Base-by-base conservation (phyloP, 495 filamentous ascomycete species). In the Oidiodendron maius region DNA sequence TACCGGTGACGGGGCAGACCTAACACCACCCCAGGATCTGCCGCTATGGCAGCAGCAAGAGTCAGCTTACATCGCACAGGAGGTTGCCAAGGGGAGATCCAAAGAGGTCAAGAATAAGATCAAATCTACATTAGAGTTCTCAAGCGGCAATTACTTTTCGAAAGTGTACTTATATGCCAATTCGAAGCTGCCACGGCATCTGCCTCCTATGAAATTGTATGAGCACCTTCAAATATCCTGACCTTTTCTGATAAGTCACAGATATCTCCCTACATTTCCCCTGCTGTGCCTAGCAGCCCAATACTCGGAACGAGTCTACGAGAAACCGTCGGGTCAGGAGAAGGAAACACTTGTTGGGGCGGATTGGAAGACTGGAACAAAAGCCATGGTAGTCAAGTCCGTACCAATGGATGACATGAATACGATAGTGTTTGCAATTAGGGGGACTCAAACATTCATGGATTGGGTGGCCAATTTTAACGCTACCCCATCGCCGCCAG, bases 401-500 rank as follows among this genome's bases (percentile, higher is more conserved):
- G 66, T 89, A 10, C 78, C 84, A 3, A 75, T 87, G 56, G 85
- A 91, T 57, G 72, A 87, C 55, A 77, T 82, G 68, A 80, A 88
- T 58, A 82, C 80, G 12, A 79, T 91, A 35, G 81, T 91, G 18
- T 84, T 91, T 56, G 86, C 87, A 26, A 86, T 93, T 43, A 78
- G 87, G 4, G 87, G 87, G 1, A 87, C 77, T 0, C 80, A 87
- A 25, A 86, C 77, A 1, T 86, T 89, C 57, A 81, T 86, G 69
- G 87, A 93, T 64, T 93, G 87, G 87, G 74, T 82, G 2, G 84
- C 91, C 6, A 94, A 94, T 59, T 70, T 89, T 4, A 77, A 82
- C 17, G 75, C 78, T 0, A 74, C 72, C 6, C 87, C 87, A 2
- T 69, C 71, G 0, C 65, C 76, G 1, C 84, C 87, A 0, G 46